A percentile compares a stretch with the other conserved stretches of the same genome.
Evolutionary conservation across 805 yeast species (phyloP).

Genomic region (Saturnispora gosingensis): DNA sequence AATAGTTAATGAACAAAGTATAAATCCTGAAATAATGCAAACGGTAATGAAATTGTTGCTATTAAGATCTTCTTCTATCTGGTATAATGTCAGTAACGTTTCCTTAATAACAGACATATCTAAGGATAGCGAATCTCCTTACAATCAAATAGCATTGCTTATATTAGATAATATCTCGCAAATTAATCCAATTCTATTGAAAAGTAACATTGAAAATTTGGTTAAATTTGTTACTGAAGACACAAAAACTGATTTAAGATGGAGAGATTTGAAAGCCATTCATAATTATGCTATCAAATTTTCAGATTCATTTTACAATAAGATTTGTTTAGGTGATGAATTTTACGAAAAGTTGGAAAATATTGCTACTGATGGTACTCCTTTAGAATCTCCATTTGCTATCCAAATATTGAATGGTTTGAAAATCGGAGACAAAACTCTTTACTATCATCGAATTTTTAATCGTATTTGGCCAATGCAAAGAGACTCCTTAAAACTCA

Average conservation of each 20-base stretch:
- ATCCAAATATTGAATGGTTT: constrained; percentile 46
- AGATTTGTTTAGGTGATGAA: constrained; percentile 32
- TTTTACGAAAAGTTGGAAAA: constrained; percentile 38
- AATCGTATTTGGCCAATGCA: constrained; percentile 43
- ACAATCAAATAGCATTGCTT: constrained; percentile 35
- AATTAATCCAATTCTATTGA: constrained; percentile 55
- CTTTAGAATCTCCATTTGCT: constrained; percentile 57
- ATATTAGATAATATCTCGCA: constrained; percentile 50
- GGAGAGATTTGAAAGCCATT: constrained; percentile 45
- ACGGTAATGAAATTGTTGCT: constrained; percentile 47
- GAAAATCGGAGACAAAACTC: constrained; percentile 29
- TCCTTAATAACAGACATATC: constrained; percentile 41
- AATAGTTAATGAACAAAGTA: constrained; percentile 26
- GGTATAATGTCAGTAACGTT: constrained; percentile 60
- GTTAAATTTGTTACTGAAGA: constrained; percentile 18
- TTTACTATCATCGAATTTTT: constrained; percentile 31
- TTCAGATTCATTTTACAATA: constrained; percentile 29
- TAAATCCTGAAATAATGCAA: constrained; percentile 41
- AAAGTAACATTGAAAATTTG: constrained; percentile 46
- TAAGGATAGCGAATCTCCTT: constrained; percentile 25
- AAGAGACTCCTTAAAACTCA: constrained; percentile 29
- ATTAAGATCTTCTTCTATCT: constrained; percentile 49
- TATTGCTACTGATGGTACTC: constrained; percentile 43
- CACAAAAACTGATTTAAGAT: constrained; percentile 12
- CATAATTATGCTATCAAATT: constrained; percentile 47